Evolutionary conservation across 306 rosid genomes (phyloP), one percentile per base, ranked within the genome.

Genomic region (Elaeagnus macrophylla): DNA sequence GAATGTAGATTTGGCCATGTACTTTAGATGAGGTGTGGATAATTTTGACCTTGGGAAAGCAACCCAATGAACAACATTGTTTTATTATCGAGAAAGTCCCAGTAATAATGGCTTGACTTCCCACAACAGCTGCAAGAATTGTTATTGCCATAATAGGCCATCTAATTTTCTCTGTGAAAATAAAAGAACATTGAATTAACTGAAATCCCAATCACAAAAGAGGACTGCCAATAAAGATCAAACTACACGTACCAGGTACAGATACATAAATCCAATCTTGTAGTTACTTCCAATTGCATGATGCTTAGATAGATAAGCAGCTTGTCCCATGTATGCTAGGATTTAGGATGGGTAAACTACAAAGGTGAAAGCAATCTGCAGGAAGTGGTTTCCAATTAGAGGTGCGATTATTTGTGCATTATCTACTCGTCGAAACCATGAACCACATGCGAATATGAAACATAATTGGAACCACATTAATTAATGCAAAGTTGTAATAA

Each of bases 251-350:
- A 89, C 97, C 94, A 10, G 97, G 97, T 49, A 89, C 97, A 32
- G 97, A 89, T 48, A 83, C 97, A 19, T 89, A 89, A 89, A 89
- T 48, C 97, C 97, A 15, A 86, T 81, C 56, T 69, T 74, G 45
- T 83, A 79, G 67, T 83, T 83, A 58, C 62, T 81, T 67, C 74
- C 82, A 41, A 72, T 47, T 48, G 58, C 3, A 53, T 81, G 97
- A 72, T 89, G 88, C 76, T 54, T 82, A 40, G 97, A 89, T 68
- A 89, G 94, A 80, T 89, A 89, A 25, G 97, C 97, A 68, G 95
- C 97, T 77, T 89, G 97, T 65, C 97, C 95, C 97, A 89, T 89
- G 59, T 89, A 89, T 56, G 97, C 97, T 15, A 89, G 79, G 59
- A 89, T 82, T 59, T 86, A 72, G 17, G 95, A 77, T 57, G 97